Conservation (phyloP, 805 yeast genomes). For the Vanderwaltozyma tropicalis region DNA sequence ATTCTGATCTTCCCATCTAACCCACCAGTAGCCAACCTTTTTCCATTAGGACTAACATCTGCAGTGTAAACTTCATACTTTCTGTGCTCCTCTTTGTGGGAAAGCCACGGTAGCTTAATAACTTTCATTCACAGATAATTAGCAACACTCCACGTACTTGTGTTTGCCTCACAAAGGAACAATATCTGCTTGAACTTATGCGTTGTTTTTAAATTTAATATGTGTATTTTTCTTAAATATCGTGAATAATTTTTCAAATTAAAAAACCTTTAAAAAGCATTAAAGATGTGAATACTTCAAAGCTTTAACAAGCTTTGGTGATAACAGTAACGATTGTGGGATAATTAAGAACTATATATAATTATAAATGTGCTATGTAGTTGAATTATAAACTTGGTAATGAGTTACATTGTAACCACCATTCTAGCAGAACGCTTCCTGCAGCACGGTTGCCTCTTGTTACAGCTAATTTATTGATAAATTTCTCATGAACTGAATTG, state of each 20-base stretch:
- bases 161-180: neutral
- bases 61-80: slow-evolving; percentile 80
- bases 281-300: no score
- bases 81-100: slow-evolving; percentile 66
- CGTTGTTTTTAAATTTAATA: no score
- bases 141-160: no score
- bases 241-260: no score
- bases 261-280: no score
- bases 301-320: no score
- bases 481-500: slow-evolving; percentile 31
- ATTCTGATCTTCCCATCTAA: slow-evolving; percentile 83
- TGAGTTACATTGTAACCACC: slow-evolving; percentile 58
- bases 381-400: slow-evolving; percentile 13
- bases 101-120: slow-evolving; percentile 62
- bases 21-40: slow-evolving; percentile 87
- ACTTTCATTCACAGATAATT: slow-evolving; percentile 40
- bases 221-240: no score
- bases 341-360: no score
- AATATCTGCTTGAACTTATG: neutral
- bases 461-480: slow-evolving; percentile 44
- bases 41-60: slow-evolving; percentile 70
- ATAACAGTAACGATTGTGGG: no score
- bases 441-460: slow-evolving; percentile 61
- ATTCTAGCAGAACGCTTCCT: slow-evolving; percentile 45
- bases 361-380: neutral